Percentiles rank a stretch among this genome's conserved stretches.
Conservation (phyloP, 1,284 basidiomycete genomes). For the Cutaneotrichosporon spelunceum region DNA sequence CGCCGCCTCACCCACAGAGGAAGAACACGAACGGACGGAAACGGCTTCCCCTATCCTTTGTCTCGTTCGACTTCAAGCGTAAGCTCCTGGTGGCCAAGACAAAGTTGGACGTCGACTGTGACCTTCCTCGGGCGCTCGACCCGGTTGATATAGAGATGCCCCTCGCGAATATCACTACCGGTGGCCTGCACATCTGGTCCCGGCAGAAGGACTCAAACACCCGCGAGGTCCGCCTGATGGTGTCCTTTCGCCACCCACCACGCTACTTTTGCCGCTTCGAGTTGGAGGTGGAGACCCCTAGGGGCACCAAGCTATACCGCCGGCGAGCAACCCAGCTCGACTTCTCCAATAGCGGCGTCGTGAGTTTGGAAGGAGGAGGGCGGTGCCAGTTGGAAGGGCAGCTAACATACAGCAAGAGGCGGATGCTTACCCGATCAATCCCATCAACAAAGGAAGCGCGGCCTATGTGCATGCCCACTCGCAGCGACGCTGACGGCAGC, state of each 20-base stretch:
- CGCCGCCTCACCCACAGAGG: not conserved
- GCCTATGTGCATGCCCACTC: slow-evolving; percentile 30
- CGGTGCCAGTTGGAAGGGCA: no score
- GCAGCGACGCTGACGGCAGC: slow-evolving; percentile 24
- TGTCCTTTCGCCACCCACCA: slow-evolving; percentile 40
- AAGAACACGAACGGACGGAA: not conserved
- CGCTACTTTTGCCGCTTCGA: slow-evolving; percentile 36
- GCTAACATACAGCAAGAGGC: slow-evolving; percentile 33
- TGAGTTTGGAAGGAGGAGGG: no score
- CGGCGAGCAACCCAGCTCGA: slow-evolving; percentile 46
- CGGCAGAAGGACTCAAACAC: not conserved
- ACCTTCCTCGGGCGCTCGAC: slow-evolving; percentile 32
- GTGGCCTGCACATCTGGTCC: slow-evolving; percentile 35
- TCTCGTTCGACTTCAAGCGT: slow-evolving; percentile 41
- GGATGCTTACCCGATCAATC: slow-evolving; percentile 33
- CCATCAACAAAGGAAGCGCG: slow-evolving; percentile 38
- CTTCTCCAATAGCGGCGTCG: slow-evolving; percentile 31
- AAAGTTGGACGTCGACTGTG: slow-evolving; percentile 3
- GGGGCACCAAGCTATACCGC: slow-evolving; percentile 18
- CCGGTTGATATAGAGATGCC: slow-evolving; percentile 43
- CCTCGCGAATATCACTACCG: slow-evolving; percentile 40
- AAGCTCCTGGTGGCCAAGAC: slow-evolving; percentile 32
- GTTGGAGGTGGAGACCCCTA: not conserved
- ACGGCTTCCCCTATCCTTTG: slow-evolving; percentile 23
- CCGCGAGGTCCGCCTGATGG: slow-evolving; percentile 35